A percentile compares a stretch with the other conserved stretches of the same genome.
Conservation (phyloP, 176 grass and related monocot genomes). For the Lolium multiflorum region DNA sequence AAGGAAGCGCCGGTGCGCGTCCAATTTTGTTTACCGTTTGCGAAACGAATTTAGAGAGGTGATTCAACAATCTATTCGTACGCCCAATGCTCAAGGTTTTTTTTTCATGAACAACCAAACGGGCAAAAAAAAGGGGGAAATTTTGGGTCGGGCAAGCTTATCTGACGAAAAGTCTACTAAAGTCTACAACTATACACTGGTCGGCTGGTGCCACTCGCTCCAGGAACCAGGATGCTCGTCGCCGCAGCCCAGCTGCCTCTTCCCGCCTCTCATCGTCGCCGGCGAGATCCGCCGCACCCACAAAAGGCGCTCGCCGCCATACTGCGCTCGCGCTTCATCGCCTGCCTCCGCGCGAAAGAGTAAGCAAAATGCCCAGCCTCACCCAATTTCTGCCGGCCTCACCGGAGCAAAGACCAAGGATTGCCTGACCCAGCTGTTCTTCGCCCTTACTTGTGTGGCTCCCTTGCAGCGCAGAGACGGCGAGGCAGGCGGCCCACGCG, state of each 20-base stretch:
- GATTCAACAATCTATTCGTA: no score
- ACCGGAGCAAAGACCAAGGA: not conserved
- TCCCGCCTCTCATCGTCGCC: not conserved
- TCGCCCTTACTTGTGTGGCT: not conserved
- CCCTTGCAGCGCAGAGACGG: constrained; percentile 58
- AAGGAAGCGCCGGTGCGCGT: no score
- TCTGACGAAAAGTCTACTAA: no score
- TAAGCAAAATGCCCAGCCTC: not conserved
- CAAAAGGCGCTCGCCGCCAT: constrained; percentile 49
- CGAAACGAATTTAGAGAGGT: no score
- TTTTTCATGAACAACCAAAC: no score
- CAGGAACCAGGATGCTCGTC: constrained; percentile 31
- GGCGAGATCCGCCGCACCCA: not conserved
- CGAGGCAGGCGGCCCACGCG: constrained; percentile 70
- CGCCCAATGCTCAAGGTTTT: no score
- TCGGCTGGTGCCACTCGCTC: not conserved
- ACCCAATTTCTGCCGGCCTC: not conserved
- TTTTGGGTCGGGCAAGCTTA: no score
- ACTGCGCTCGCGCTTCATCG: constrained; percentile 55
- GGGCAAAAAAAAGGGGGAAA: no score
- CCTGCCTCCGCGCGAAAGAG: constrained; percentile 63
- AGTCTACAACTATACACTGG: not conserved
- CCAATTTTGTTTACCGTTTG: no score
- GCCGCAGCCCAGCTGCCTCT: constrained; percentile 28
- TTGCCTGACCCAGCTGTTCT: not conserved